Conservation (phyloP, 1,284 basidiomycete genomes). For the Papiliotrema fonsecae region DNA sequence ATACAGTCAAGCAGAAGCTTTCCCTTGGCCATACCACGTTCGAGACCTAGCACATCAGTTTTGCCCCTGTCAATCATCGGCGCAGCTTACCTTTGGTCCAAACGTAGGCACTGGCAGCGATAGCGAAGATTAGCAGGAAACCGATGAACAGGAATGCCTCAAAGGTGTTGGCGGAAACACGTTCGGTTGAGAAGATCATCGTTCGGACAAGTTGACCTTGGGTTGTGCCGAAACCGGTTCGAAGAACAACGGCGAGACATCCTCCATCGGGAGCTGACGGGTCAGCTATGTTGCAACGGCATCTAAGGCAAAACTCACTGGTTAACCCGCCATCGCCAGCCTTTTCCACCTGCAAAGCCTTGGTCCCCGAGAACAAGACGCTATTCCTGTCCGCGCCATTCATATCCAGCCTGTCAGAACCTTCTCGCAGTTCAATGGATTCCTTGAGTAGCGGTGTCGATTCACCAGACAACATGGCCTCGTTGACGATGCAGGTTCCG, state of each 20-base stretch:
- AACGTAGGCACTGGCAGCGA: slow-evolving; percentile 92
- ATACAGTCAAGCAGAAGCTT: slow-evolving; percentile 90
- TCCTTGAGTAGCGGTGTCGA: slow-evolving; percentile 93
- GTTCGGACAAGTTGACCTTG: slow-evolving; percentile 93
- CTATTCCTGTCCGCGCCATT: slow-evolving; percentile 79
- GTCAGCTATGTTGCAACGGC: too few relatives aligned
- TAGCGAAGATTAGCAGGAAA: slow-evolving; percentile 90
- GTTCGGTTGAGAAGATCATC: slow-evolving; percentile 95
- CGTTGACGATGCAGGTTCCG: slow-evolving; percentile 90
- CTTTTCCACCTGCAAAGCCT: slow-evolving; percentile 72
- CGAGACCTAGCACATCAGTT: slow-evolving; percentile 59
- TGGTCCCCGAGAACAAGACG: slow-evolving; percentile 90
- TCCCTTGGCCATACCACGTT: slow-evolving; percentile 83
- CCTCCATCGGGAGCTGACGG: slow-evolving; percentile 73
- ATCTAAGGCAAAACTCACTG: slow-evolving; percentile 36
- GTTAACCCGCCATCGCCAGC: slow-evolving; percentile 36
- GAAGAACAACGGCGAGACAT: slow-evolving; percentile 81
- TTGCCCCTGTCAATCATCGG: background rate
- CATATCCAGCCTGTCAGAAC: slow-evolving; percentile 69
- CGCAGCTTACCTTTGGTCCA: slow-evolving; percentile 73
- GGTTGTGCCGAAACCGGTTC: slow-evolving; percentile 93
- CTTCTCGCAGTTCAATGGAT: slow-evolving; percentile 77
- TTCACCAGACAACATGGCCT: slow-evolving; percentile 95
- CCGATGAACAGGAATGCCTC: slow-evolving; percentile 94
- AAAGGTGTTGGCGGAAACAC: slow-evolving; percentile 86